phyloP scores from a whole-genome alignment of 768 basidiomycete species.

The Lentinula guzmanii region DNA sequence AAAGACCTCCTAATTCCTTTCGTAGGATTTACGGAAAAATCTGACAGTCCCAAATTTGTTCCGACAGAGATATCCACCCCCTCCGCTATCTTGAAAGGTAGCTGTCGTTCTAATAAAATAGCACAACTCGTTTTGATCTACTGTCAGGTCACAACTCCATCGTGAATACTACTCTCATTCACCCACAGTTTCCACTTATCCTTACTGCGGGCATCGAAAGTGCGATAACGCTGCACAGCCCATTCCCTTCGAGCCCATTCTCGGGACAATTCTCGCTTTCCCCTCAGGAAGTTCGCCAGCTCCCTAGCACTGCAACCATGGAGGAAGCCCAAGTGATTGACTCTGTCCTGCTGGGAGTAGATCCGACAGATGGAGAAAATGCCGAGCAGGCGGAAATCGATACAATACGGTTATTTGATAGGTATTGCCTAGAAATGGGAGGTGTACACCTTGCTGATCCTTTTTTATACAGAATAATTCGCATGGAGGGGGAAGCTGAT shows the following conservation, averaged over 20 bases:
- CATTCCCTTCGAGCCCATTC: conserved; percentile 50
- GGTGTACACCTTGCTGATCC: conserved; percentile 7
- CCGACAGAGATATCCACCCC: conserved; percentile 64
- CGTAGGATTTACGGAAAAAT: conserved; percentile 41
- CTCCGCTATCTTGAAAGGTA: conserved; percentile 54
- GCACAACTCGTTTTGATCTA: neutral
- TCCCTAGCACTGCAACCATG: conserved; percentile 24
- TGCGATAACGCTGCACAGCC: conserved; percentile 62
- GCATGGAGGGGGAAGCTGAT: conserved; percentile 51
- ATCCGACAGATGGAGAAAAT: conserved; percentile 19
- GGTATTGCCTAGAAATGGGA: conserved; percentile 35
- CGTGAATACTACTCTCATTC: conserved; percentile 68
- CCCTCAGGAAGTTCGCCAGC: conserved; percentile 37
- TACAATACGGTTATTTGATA: conserved; percentile 66
- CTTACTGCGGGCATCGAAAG: conserved; percentile 73
- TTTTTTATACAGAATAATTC: conserved; percentile 42
- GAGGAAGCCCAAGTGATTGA: conserved; percentile 29
- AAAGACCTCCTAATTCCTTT: neutral
- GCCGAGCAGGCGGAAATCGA: conserved; percentile 29
- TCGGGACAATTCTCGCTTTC: conserved; percentile 41
- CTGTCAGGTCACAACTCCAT: conserved; percentile 66
- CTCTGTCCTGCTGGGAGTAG: conserved; percentile 25
- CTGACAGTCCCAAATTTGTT: conserved; percentile 37
- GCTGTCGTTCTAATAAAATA: neutral
- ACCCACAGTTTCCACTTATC: conserved; percentile 62